phyloP scores from a whole-genome alignment of 2,329 filamentous ascomycete genomes.

The Colletotrichum sojae region DNA sequence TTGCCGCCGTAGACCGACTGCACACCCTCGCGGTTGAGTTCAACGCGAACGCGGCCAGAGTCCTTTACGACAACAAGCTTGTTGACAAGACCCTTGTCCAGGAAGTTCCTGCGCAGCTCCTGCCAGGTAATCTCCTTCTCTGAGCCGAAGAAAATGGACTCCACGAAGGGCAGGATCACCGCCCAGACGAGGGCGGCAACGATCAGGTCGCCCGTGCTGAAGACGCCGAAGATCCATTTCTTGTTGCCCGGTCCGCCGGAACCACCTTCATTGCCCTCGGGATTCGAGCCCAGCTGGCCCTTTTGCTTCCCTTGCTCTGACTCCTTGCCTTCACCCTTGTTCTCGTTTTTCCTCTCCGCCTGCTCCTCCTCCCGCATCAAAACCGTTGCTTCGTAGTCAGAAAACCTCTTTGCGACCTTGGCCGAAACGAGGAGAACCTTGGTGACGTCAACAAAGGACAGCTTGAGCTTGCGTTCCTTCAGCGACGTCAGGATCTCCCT shows the following conservation, averaged over 20 bases:
- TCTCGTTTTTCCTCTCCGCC: constrained; percentile 33
- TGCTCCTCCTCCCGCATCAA: constrained; percentile 37
- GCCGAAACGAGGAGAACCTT: constrained; percentile 71
- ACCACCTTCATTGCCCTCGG: constrained; percentile 33
- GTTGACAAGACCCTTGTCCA: constrained; percentile 96
- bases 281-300: constrained; percentile 35
- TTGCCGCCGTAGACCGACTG: constrained; percentile 81
- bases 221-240: constrained; percentile 41
- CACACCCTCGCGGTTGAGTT: constrained; percentile 82
- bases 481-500: constrained; percentile 70
- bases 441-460: constrained; percentile 64
- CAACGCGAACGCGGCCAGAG: constrained; percentile 77
- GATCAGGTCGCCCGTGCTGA: constrained; percentile 60
- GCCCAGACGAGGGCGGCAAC: constrained; percentile 58
- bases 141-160: constrained; percentile 56
- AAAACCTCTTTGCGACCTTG: constrained; percentile 64
- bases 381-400: constrained; percentile 42
- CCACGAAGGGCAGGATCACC: constrained; percentile 59
- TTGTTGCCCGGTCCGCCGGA: constrained; percentile 40
- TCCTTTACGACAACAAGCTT: constrained; percentile 87
- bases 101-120: constrained; percentile 92
- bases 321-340: constrained; percentile 38
- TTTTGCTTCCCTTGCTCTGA: constrained; percentile 38
- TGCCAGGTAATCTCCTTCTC: constrained; percentile 94
- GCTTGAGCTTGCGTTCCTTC: constrained; percentile 63